Evolutionary conservation across 305 asterid species (phyloP).

Genomic region (Fraxinus albicans): DNA sequence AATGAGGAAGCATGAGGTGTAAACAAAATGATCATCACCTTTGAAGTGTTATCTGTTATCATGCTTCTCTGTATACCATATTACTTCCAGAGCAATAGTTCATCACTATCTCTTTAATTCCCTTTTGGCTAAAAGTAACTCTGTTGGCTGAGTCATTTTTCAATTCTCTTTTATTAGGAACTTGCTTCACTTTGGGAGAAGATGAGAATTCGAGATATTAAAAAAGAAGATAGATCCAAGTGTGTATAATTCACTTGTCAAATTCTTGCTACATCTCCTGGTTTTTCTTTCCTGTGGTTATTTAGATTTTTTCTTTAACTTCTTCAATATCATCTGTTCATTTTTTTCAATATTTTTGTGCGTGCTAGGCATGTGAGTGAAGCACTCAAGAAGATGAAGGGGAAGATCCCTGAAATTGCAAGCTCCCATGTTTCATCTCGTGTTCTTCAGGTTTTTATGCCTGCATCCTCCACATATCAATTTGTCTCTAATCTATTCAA

Average conservation of each 20-base stretch:
- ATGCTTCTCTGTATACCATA: not conserved
- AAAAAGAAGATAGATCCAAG: constrained; percentile 80
- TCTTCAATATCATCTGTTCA: not conserved
- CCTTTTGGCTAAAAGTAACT: constrained; percentile 18
- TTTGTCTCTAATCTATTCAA: constrained; percentile 11
- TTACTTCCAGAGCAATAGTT: not conserved
- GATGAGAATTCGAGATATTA: constrained; percentile 75
- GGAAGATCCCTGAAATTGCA: constrained; percentile 88
- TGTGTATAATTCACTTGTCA: constrained; percentile 21
- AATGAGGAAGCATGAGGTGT: not conserved
- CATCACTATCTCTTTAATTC: not conserved
- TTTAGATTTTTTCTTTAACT: not conserved
- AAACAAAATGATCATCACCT: not conserved
- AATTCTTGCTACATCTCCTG: constrained; percentile 13
- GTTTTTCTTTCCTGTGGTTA: constrained; percentile 1
- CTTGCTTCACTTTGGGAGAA: constrained; percentile 83
- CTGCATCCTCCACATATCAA: not conserved
- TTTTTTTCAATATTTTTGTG: constrained; percentile 10
- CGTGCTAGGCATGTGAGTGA: constrained; percentile 66
- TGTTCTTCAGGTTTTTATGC: constrained; percentile 78
- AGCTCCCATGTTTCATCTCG: constrained; percentile 88
- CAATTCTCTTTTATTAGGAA: constrained; percentile 47
- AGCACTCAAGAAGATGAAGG: constrained; percentile 79
- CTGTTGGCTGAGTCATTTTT: constrained; percentile 18
- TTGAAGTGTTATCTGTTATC: not conserved